Conservation (phyloP, 345 rosid genomes). For the Lepidium didymum region DNA sequence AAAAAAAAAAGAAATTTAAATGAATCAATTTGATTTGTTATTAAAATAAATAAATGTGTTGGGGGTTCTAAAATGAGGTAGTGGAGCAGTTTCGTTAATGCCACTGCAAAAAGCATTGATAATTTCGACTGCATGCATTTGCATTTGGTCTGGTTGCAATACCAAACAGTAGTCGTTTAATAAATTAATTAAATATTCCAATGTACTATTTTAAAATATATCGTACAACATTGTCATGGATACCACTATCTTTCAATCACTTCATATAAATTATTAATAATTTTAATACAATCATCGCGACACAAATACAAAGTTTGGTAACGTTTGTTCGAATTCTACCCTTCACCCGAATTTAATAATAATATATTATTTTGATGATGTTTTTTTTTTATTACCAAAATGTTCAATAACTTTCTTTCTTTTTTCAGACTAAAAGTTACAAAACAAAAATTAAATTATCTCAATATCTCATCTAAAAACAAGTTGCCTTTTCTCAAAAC, state of each 20-base stretch:
- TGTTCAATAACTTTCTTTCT: not conserved
- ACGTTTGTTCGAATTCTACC: conserved; percentile 22
- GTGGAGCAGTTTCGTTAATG: conserved; percentile 24
- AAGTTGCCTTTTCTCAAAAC: not conserved
- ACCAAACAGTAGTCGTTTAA: conserved; percentile 5
- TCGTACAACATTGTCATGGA: conserved; percentile 20
- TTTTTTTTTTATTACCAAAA: conserved; percentile 13
- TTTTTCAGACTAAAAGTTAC: not conserved
- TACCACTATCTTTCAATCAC: conserved; percentile 8
- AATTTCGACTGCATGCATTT: conserved; percentile 23
- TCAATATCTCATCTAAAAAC: not conserved
- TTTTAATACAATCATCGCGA: not conserved
- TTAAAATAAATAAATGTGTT: too few species aligned
- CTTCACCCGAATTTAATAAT: not conserved
- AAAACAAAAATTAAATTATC: not conserved
- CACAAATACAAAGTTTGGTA: conserved; percentile 24
- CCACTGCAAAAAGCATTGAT: conserved; percentile 17
- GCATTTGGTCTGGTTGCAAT: not conserved
- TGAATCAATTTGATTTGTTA: not conserved
- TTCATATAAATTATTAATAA: not conserved
- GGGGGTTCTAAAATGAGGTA: not conserved
- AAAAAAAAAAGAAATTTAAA: not conserved
- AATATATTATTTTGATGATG: not conserved
- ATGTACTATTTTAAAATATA: not conserved
- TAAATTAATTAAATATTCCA: not conserved